Conservation (phyloP, 1,139 yeast species). For the Debaryomyces psychrophilus region DNA sequence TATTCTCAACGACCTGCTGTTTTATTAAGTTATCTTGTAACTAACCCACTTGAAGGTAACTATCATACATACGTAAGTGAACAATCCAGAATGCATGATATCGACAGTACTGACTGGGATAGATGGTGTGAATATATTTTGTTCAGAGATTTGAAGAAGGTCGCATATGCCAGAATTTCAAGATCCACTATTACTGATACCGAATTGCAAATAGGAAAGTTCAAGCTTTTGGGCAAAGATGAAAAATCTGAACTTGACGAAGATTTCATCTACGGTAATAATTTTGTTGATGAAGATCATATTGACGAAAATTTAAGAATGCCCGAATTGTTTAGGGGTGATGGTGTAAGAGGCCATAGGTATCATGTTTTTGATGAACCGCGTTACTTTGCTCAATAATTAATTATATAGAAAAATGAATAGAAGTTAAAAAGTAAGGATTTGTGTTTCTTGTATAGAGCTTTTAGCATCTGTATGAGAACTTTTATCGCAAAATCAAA, state of each 20-base stretch:
- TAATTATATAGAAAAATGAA: background rate
- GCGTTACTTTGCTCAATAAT: slow-evolving; percentile 60
- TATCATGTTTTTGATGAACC: slow-evolving; percentile 95
- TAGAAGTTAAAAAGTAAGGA: background rate
- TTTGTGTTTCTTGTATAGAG: background rate
- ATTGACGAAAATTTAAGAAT: slow-evolving; percentile 69
- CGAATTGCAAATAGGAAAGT: slow-evolving; percentile 93
- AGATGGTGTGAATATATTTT: slow-evolving; percentile 98
- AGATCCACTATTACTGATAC: slow-evolving; percentile 96
- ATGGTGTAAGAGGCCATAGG: slow-evolving; percentile 90
- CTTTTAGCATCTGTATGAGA: background rate
- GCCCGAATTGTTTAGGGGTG: slow-evolving; percentile 86
- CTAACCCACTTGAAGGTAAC: slow-evolving; percentile 84
- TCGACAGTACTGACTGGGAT: slow-evolving; percentile 93
- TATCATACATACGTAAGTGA: slow-evolving; percentile 90
- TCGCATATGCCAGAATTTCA: slow-evolving; percentile 92
- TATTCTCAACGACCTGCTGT: slow-evolving; percentile 75
- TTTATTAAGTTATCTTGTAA: slow-evolving; percentile 84
- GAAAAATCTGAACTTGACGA: slow-evolving; percentile 41
- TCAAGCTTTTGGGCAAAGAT: slow-evolving; percentile 60
- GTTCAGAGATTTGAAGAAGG: slow-evolving; percentile 82
- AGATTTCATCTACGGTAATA: slow-evolving; percentile 55
- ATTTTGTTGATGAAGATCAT: slow-evolving; percentile 55
- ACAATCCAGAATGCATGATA: slow-evolving; percentile 84
- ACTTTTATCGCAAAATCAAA: background rate